Conservation (phyloP, 192 early-diverging fungal genomes). For the Umbelopsis vinacea region DNA sequence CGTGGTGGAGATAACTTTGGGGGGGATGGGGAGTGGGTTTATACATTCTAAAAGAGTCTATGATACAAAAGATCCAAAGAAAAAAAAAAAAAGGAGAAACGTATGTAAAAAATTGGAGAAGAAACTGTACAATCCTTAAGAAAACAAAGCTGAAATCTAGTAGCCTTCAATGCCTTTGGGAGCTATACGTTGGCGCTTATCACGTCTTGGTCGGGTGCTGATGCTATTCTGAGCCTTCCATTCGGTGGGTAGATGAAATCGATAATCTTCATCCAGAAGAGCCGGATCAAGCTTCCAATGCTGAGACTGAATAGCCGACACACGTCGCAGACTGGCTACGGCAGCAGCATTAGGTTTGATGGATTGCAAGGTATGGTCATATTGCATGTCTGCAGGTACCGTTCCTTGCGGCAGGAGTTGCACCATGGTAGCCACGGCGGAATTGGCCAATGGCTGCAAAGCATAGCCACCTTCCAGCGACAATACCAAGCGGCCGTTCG, state of each 20-base stretch:
- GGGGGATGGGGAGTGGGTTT: background rate
- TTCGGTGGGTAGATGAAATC: conserved; percentile 50
- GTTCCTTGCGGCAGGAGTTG: conserved; percentile 44
- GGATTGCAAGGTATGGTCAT: conserved; percentile 48
- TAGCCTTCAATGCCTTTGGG: conserved; percentile 39
- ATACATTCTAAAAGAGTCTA: conserved; percentile 15
- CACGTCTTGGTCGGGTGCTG: conserved; percentile 46
- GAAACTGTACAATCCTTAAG: background rate
- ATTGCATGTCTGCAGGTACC: conserved; percentile 40
- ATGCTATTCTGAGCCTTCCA: conserved; percentile 53
- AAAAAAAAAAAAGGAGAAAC: background rate
- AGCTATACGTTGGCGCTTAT: conserved; percentile 33
- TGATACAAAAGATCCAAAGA: background rate
- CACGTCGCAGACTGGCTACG: conserved; percentile 41
- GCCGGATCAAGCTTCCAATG: conserved; percentile 54
- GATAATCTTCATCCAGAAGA: conserved; percentile 41
- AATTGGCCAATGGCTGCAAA: conserved; percentile 48
- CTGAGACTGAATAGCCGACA: conserved; percentile 45
- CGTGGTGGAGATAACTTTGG: too few species aligned
- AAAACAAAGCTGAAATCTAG: background rate
- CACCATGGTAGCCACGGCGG: conserved; percentile 45
- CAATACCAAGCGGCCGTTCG: conserved; percentile 63
- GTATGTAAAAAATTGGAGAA: conserved; percentile 1
- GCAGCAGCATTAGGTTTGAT: conserved; percentile 54
- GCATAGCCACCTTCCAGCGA: conserved; percentile 66